Evolutionary conservation across 2,329 filamentous ascomycete genomes (phyloP).

Genomic region (Fusarium buxicola): DNA sequence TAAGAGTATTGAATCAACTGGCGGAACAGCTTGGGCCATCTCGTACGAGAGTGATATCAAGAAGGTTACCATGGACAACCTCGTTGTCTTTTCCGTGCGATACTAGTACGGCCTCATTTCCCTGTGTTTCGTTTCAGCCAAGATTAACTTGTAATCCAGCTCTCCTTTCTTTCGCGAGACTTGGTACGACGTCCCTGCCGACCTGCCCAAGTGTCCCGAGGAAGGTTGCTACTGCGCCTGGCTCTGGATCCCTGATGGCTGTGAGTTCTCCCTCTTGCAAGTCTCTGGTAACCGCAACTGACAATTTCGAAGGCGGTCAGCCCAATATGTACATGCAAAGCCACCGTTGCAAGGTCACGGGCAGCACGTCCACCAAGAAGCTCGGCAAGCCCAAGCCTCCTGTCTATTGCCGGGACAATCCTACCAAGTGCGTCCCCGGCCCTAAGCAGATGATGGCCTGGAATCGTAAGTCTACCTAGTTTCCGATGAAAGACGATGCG

Average conservation of each 20-base stretch:
- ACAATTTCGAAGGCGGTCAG: conserved; percentile 34
- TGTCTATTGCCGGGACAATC: conserved; percentile 56
- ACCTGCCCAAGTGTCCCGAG: conserved; percentile 45
- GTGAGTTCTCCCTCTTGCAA: conserved; percentile 13
- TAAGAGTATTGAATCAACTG: conserved; percentile 55
- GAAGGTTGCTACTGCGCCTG: conserved; percentile 48
- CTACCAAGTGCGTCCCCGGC: conserved; percentile 56
- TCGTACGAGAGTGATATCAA: conserved; percentile 60
- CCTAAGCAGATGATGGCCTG: conserved; percentile 64
- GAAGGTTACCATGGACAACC: conserved; percentile 61
- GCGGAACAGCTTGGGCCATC: conserved; percentile 63
- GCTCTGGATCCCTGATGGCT: conserved; percentile 49
- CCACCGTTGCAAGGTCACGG: conserved; percentile 61
- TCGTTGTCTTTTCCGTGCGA: conserved; percentile 62
- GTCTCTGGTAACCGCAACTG: background rate
- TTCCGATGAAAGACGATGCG: background rate
- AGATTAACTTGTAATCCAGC: conserved; percentile 17
- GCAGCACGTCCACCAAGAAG: conserved; percentile 53
- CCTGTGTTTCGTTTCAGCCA: background rate
- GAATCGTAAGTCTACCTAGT: conserved; percentile 50
- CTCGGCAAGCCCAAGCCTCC: conserved; percentile 57
- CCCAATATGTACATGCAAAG: conserved; percentile 59
- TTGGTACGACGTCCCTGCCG: conserved; percentile 45
- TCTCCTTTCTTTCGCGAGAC: conserved; percentile 48
- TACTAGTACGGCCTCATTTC: conserved; percentile 51